Evolutionary conservation across 148 eudicot genomes (phyloP).

Genomic region (Euryodendron excelsum): DNA sequence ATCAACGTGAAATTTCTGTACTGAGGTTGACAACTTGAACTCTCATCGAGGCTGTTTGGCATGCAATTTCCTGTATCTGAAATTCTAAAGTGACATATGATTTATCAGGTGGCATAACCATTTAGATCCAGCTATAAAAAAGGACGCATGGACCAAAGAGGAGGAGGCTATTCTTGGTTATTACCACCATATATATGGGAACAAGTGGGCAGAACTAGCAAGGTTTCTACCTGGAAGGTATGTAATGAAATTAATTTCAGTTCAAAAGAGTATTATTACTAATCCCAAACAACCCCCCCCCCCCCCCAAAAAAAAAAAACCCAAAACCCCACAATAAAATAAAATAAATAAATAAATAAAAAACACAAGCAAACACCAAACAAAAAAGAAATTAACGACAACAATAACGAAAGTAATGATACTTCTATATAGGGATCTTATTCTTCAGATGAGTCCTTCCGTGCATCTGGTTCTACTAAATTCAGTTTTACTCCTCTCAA

Average conservation of each 20-base stretch:
- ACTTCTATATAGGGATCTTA: conserved; percentile 15
- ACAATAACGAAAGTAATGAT: too few relatives aligned
- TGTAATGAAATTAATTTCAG: too few relatives aligned
- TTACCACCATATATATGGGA: conserved; percentile 67
- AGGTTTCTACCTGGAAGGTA: conserved; percentile 92
- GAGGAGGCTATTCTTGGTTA: conserved; percentile 61
- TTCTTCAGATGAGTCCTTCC: conserved; percentile 12
- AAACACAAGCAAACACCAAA: too few relatives aligned
- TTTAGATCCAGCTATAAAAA: conserved; percentile 75
- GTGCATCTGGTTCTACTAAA: conserved; percentile 11
- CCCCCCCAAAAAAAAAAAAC: too few relatives aligned
- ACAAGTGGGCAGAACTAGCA: conserved; percentile 89
- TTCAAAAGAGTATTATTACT: too few relatives aligned
- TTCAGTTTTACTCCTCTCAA: conserved; percentile 11
- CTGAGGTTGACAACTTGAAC: neutral
- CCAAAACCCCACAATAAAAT: too few relatives aligned
- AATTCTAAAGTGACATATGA: neutral
- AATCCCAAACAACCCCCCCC: too few relatives aligned
- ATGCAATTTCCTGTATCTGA: neutral
- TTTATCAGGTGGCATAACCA: conserved; percentile 83
- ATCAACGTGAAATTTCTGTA: neutral
- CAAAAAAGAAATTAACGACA: too few relatives aligned
- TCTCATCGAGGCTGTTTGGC: neutral
- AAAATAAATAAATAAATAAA: too few relatives aligned
- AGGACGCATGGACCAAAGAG: conserved; percentile 74